Base-by-base conservation (phyloP, 129 eudicot genomes). In the Flaveria robusta region DNA sequence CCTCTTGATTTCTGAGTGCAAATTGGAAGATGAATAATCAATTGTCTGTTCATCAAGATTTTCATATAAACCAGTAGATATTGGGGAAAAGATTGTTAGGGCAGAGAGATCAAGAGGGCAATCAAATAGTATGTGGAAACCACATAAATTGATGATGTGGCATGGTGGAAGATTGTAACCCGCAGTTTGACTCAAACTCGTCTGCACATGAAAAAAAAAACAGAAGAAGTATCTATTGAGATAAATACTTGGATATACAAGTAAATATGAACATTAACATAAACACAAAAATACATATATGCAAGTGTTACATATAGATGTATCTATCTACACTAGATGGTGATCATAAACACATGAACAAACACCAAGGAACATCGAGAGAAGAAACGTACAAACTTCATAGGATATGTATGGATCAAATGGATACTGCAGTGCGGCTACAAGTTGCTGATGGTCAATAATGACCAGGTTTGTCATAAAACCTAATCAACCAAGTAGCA, bases 81-180 rank as follows among this genome's bases (percentile, higher is more conserved):
- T 56, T 6, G 96, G 98, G 22, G 91, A 84, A 74, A 94, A 94
- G 60, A 87, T 76, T 20, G 91, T 42, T 7, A 91, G 84, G 22
- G 90, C 79, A 0, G 97, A 94, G 51, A 94, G 89, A 84, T 94
- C 97, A 80, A 94, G 70, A 13, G 97, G 98, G 81, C 97, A 94
- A 71, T 94, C 98, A 69, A 94, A 78, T 77, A 94, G 75, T 50
- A 94, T 74, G 52, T 81, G 78, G 9, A 88, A 87, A 10, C 97
- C 98, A 18, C 80, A 79, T 16, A 91, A 62, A 52, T 79, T 71
- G 65, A 91, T 41, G 10, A 94, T 77, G 84, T 88, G 86, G 83
- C 97, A 94, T 67, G 97, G 86, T 49, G 98, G 98, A 81, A 88
- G 81, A 80, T 84, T 77, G 75, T 68, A 91, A 62, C 96, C 91